These are phyloP conservation scores for Mortierella polycephala DNA, from an alignment of 371 early-diverging fungal genomes.

Conservation along the genomic window DNA sequence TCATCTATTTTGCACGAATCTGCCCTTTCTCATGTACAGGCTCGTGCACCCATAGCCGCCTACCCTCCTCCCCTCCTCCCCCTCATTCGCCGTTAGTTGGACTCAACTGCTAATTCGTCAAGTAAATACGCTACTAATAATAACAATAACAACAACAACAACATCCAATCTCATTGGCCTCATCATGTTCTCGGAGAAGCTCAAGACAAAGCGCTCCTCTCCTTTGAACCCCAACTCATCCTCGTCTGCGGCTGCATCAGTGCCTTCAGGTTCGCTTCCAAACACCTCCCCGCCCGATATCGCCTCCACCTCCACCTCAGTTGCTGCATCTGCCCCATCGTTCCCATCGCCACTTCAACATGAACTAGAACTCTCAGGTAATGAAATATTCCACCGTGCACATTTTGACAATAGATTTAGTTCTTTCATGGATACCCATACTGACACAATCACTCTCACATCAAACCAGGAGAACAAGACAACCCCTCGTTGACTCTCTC, in stretches of 20 bases:
- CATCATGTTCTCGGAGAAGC: constrained; percentile 40
- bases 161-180: neutral
- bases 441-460: neutral
- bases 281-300: too few relatives aligned
- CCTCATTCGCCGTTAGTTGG: neutral
- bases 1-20: too few relatives aligned
- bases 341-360: constrained; percentile 25
- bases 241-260: constrained; percentile 9
- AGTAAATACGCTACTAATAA: too few relatives aligned
- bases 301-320: constrained; percentile 1
- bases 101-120: neutral
- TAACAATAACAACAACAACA: neutral
- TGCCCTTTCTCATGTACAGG: constrained; percentile 6
- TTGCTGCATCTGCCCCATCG: neutral
- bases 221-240: constrained; percentile 52
- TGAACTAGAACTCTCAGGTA: constrained; percentile 26
- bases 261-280: neutral
- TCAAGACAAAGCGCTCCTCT: constrained; percentile 50
- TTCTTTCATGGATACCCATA: neutral
- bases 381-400: neutral
- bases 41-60: constrained; percentile 7
- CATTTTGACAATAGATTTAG: neutral
- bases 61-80: neutral
- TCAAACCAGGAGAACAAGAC: constrained; percentile 6
- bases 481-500: constrained; percentile 39